Conservation (phyloP, 768 basidiomycete genomes). For the Hericium rajendrae region DNA sequence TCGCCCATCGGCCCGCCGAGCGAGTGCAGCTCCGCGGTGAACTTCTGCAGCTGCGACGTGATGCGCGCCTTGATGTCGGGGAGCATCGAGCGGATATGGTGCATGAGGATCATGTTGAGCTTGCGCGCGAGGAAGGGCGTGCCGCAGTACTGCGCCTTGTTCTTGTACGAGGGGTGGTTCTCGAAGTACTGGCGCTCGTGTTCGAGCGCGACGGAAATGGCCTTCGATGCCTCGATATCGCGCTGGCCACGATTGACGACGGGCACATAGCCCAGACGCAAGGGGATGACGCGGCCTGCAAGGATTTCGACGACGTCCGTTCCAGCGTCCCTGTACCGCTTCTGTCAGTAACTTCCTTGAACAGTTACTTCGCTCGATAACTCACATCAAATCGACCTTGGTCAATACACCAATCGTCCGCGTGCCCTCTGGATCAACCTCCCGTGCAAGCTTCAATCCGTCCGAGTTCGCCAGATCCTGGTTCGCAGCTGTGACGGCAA, state of each 20-base stretch:
- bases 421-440: constrained; percentile 94
- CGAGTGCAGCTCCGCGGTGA: constrained; percentile 67
- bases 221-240: constrained; percentile 86
- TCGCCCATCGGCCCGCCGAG: constrained; percentile 88
- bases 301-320: constrained; percentile 99
- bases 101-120: constrained; percentile 97
- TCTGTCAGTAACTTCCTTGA: constrained; percentile 1
- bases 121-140: constrained; percentile 94
- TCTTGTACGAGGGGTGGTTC: constrained; percentile 84
- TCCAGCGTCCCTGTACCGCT: constrained; percentile 75
- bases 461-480: constrained; percentile 98
- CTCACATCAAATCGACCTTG: constrained; percentile 96
- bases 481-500: constrained; percentile 94
- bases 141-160: constrained; percentile 93
- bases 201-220: constrained; percentile 80
- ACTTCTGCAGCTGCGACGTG: constrained; percentile 83
- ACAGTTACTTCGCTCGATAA: background rate
- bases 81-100: constrained; percentile 95
- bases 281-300: constrained; percentile 91
- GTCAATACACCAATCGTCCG: constrained; percentile 98
- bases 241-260: constrained; percentile 98
- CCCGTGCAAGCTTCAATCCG: constrained; percentile 89
- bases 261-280: constrained; percentile 94
- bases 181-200: constrained; percentile 91
- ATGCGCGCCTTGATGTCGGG: constrained; percentile 98